Percentiles rank a stretch among this genome's conserved stretches.
phyloP scores from a whole-genome alignment of 352 stramenopile genomes.

The Elongisporangium prolatum region DNA sequence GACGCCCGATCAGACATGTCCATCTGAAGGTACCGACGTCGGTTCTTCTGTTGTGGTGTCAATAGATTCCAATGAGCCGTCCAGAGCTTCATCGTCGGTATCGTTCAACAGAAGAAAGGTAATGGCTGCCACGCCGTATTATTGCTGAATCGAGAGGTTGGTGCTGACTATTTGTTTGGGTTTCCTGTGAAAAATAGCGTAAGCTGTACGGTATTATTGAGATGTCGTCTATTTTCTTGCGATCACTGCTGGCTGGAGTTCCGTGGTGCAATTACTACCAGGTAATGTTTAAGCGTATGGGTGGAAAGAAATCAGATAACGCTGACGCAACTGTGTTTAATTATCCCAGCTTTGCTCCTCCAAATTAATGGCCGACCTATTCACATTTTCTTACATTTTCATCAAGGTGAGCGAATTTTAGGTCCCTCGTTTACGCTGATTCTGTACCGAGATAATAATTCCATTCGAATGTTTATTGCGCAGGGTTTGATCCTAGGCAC shows the following conservation, averaged over 20 bases:
- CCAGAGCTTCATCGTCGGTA: conserved; percentile 25
- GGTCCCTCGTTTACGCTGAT: no score
- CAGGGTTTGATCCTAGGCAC: conserved; percentile 54
- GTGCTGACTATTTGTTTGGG: not conserved
- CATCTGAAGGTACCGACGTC: conserved; percentile 10
- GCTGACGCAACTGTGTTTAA: not conserved
- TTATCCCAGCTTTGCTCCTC: conserved; percentile 37
- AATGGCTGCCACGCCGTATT: conserved; percentile 3
- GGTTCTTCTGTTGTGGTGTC: conserved; percentile 5
- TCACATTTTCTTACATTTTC: conserved; percentile 74
- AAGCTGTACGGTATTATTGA: conserved; percentile 80
- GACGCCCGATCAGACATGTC: not conserved
- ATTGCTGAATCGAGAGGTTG: not conserved
- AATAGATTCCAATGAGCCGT: conserved; percentile 1
- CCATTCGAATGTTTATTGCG: conserved; percentile 1
- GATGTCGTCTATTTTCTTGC: conserved; percentile 62
- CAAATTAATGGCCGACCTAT: conserved; percentile 69
- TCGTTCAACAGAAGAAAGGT: conserved; percentile 76
- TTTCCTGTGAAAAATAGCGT: conserved; percentile 21
- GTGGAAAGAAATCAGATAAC: not conserved
- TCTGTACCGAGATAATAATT: conserved; percentile 1
- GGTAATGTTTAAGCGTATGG: conserved; percentile 3
- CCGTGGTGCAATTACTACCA: conserved; percentile 82
- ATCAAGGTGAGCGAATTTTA: conserved; percentile 71
- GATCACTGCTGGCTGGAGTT: conserved; percentile 46